Base-by-base conservation (phyloP, 257 asterid species). In the Petunia secreta region DNA sequence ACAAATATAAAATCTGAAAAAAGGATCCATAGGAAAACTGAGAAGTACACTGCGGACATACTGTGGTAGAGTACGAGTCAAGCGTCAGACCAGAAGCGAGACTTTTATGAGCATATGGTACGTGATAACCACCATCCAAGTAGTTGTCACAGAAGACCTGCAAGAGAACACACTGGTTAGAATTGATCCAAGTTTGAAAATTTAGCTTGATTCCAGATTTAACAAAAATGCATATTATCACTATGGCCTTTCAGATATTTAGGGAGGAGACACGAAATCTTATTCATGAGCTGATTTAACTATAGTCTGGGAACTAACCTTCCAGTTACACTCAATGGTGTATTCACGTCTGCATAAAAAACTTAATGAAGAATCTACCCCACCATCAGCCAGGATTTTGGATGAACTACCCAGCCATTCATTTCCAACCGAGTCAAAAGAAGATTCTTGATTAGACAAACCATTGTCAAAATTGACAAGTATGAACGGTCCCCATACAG, bases 141-240 rank as follows among this genome's bases (percentile, higher is more conserved):
- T 94, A 93, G 85, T 94, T 94, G 87, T 93, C 97, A 14, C 98
- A 91, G 86, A 94, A 92, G n/a, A 94, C 98, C 98, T 94, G 88
- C 85, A 86, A 62, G 67, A 48, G 38, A 83, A 58, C 3, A 67
- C 11, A 65, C 67, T 39, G 44, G 36, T n/a, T 80, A 2, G 43
- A 44, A 48, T 66, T 46, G 41, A 38, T 64, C 38, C 10, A 63
- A 38, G 52, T 14, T 64, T 7, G 52, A 39, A 37, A 63, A 39
- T 64, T 38, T 39, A 39, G 50, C 71, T 63, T 11, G 71, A 38
- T 5, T 63, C 48, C 3, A 16, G 5, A 50, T 38, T 65, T 6
- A 65, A 25, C 25, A 25, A 25, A 25, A 65, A n/a, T n/a, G 34
- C 52, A 39, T 40, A 65, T 37, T 16, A 10, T 4, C 8, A 63